Evolutionary conservation across 2,329 filamentous ascomycete species (phyloP), one percentile per base, ranked within the genome.

Genomic region (Dactylellina leptospora): DNA sequence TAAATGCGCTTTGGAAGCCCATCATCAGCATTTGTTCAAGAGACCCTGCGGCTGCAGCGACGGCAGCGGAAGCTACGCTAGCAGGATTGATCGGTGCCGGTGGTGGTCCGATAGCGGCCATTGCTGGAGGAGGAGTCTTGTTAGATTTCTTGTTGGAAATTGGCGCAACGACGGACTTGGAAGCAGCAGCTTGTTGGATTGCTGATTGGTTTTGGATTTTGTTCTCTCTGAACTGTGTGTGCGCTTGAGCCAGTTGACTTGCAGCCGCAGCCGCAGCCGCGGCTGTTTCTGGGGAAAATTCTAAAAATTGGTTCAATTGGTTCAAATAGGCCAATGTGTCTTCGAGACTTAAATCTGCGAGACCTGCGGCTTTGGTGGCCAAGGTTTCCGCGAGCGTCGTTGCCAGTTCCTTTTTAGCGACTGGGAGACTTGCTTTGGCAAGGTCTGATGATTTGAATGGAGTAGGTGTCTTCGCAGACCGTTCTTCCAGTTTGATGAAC

Each of bases 401-500:
- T n/a, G 58, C 42, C 30, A 63, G n/a, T 45, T 72, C 68, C 22
- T 60, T 72, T 53, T 72, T 72, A 23, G 53, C 45, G 22, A 64
- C 27, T 20, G 64, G 68, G 4, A 64, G 55, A 10, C 38, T 59
- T 11, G 58, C 53, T 28, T 58, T 63, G 4, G 53, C 44, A 1
- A 72, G 22, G 33, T 72, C 68, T 1, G 66, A 62, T 3, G 60
- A 59, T 22, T 68, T 66, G 33, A 73, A 51, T 4, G 56, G 62
- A 18, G 48, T 68, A 13, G 54, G 53, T 1, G 69, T 60, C 30
- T 62, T 73, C 10, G 61, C 44, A 11, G 69, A 80, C 4, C 81
- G 81, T 50, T 83, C 81, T 78, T 93, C 91, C 3, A 93, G 83
- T 54, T 86, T 83, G 9, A 93, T 81, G 75, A 90, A 93, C 3